phyloP scores from a whole-genome alignment of 2,329 filamentous ascomycete genomes.

The Calonectria hongkongensis region DNA sequence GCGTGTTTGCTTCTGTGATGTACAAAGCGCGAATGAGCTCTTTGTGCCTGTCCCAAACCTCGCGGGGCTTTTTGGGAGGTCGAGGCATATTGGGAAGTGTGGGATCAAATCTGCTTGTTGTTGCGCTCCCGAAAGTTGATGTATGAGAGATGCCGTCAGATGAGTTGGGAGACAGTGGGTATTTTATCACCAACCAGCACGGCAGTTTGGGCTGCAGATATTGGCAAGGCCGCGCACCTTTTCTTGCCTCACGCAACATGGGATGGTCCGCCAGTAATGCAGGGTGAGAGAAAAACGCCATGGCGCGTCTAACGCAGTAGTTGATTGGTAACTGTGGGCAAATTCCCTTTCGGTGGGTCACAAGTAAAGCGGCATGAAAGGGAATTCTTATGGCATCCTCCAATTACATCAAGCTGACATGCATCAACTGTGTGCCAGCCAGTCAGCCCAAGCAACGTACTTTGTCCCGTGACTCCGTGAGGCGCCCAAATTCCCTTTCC shows the following conservation, averaged over 20 bases:
- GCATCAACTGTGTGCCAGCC: not conserved
- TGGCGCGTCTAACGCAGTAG: not conserved
- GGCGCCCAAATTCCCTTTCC: not conserved
- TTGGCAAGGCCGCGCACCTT: not conserved
- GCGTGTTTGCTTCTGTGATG: not conserved
- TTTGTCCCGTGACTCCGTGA: not conserved
- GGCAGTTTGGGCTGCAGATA: too few relatives aligned
- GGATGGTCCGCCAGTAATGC: not conserved
- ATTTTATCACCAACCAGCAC: conserved; percentile 1
- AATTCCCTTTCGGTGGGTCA: conserved; percentile 12
- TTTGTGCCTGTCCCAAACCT: not conserved
- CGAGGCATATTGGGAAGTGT: not conserved
- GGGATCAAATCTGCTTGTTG: too few relatives aligned
- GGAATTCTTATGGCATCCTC: not conserved
- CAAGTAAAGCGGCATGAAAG: not conserved
- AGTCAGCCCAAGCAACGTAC: not conserved
- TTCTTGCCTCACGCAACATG: not conserved
- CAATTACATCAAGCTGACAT: not conserved
- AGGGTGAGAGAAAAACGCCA: not conserved
- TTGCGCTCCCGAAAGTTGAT: too few relatives aligned
- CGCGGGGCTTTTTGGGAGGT: not conserved
- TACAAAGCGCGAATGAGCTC: not conserved
- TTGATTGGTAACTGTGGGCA: not conserved
- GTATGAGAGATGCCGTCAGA: not conserved
- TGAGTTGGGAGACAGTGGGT: not conserved